Conservation (phyloP, 495 filamentous ascomycete species). For the Daldinia grandis region DNA sequence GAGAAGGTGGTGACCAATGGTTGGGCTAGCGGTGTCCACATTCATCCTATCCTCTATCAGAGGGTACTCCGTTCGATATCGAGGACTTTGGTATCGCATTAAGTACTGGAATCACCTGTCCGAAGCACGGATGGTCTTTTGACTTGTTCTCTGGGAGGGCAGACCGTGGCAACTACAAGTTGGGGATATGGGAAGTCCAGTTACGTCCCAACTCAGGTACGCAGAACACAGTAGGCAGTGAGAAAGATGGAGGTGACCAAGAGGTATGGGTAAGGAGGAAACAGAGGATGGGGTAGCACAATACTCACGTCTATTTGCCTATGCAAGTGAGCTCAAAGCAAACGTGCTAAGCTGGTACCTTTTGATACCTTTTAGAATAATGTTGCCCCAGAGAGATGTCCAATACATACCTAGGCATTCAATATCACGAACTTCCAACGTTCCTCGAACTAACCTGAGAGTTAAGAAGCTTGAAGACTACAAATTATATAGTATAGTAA, state of each 20-base stretch:
- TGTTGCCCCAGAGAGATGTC: too few relatives aligned
- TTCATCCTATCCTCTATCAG: constrained; percentile 64
- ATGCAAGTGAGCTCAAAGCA: too few relatives aligned
- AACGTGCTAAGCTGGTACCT: too few relatives aligned
- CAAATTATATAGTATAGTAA: too few relatives aligned
- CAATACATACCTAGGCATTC: too few relatives aligned
- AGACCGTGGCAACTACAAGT: constrained; percentile 65
- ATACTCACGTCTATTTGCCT: background rate
- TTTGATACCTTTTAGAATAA: too few relatives aligned
- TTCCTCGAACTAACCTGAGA: too few relatives aligned
- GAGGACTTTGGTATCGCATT: constrained; percentile 66
- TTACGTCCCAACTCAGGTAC: constrained; percentile 50
- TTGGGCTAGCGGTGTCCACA: constrained; percentile 65
- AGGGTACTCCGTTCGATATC: constrained; percentile 67
- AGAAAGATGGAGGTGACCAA: constrained; percentile 46
- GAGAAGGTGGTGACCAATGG: constrained; percentile 29
- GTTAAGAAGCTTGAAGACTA: too few relatives aligned
- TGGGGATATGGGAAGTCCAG: constrained; percentile 68
- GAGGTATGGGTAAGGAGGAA: constrained; percentile 66
- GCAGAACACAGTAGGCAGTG: constrained; percentile 10
- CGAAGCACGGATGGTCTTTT: constrained; percentile 70
- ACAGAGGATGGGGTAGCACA: constrained; percentile 51
- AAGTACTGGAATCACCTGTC: constrained; percentile 64
- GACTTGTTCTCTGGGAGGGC: constrained; percentile 64
- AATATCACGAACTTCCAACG: too few relatives aligned